These are phyloP conservation scores for Curvularia spicifera DNA, from an alignment of 2,329 filamentous ascomycete genomes.

Conservation along the genomic window DNA sequence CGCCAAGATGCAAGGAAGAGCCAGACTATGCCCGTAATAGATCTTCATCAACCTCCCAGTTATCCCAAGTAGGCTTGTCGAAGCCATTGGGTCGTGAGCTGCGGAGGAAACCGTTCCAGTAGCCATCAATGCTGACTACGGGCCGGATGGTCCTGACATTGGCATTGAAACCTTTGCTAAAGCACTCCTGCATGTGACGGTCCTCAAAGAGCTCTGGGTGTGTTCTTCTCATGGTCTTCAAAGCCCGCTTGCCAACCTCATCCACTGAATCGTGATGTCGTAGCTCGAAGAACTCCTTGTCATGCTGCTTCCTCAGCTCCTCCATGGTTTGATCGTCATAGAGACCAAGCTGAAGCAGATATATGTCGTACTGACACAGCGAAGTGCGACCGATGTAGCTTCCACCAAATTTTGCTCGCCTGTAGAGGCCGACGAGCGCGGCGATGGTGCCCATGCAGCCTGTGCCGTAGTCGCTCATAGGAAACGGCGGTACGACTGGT, in stretches of 20 bases:
- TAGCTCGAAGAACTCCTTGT: conserved; percentile 62
- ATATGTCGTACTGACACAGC: conserved; percentile 71
- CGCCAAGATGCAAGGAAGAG: neutral
- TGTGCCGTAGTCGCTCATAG: conserved; percentile 69
- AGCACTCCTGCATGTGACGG: conserved; percentile 57
- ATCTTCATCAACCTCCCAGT: conserved; percentile 52
- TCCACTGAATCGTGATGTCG: conserved; percentile 69
- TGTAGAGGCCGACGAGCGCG: conserved; percentile 68
- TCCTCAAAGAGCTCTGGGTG: conserved; percentile 63
- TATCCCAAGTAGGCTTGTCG: conserved; percentile 58
- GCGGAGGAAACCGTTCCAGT: conserved; percentile 57
- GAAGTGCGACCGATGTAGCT: conserved; percentile 70
- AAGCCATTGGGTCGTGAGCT: conserved; percentile 60
- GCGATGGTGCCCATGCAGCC: conserved; percentile 74
- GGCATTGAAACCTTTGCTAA: conserved; percentile 52
- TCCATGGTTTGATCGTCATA: conserved; percentile 62
- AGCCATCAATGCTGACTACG: conserved; percentile 55
- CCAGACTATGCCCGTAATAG: conserved; percentile 38
- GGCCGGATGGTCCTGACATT: conserved; percentile 58
- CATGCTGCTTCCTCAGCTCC: conserved; percentile 57
- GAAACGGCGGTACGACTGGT: conserved; percentile 69
- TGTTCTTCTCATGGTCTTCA: conserved; percentile 61
- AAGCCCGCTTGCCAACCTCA: conserved; percentile 65
- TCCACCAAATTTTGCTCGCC: conserved; percentile 67
- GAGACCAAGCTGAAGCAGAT: conserved; percentile 66